These are phyloP conservation scores for Colletotrichum gigasporum DNA, from an alignment of 2,329 filamentous ascomycete genomes.

Conservation along the genomic window DNA sequence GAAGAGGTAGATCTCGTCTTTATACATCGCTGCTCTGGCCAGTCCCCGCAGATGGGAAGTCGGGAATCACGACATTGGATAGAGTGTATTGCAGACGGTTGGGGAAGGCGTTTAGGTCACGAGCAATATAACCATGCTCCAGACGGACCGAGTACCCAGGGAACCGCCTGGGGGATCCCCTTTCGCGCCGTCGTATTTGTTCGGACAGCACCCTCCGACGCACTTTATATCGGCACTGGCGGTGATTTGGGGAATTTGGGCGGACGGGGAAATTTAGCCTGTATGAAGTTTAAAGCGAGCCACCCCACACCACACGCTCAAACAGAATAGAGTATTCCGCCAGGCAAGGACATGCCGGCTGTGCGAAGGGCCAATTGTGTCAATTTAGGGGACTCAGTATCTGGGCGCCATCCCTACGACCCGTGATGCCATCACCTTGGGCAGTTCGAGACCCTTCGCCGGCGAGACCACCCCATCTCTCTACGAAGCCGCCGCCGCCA, in stretches of 20 bases:
- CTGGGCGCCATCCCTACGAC: too few relatives aligned
- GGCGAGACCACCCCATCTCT: too few relatives aligned
- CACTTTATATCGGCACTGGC: background rate
- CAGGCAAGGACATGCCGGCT: background rate
- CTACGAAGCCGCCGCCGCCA: slow-evolving; percentile 10
- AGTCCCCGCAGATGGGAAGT: background rate
- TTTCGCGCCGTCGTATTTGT: slow-evolving; percentile 2
- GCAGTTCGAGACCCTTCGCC: too few relatives aligned
- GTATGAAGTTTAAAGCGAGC: slow-evolving; percentile 20
- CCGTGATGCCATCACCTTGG: too few relatives aligned
- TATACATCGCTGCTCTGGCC: background rate
- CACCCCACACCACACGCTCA: background rate
- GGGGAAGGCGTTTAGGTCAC: background rate
- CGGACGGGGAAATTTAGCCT: slow-evolving; percentile 18
- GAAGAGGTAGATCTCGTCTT: background rate
- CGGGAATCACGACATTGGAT: slow-evolving; percentile 16
- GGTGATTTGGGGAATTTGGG: slow-evolving; percentile 8
- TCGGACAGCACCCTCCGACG: slow-evolving; percentile 20
- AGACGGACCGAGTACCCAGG: slow-evolving; percentile 21
- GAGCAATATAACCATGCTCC: slow-evolving; percentile 16
- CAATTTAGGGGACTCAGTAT: background rate
- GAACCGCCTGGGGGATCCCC: background rate
- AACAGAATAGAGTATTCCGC: background rate
- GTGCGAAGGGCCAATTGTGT: background rate
- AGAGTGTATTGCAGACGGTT: background rate